These are phyloP conservation scores for Thinopyrum obtusiflorum DNA, from an alignment of 202 grass and related monocot species.

Conservation along the genomic window DNA sequence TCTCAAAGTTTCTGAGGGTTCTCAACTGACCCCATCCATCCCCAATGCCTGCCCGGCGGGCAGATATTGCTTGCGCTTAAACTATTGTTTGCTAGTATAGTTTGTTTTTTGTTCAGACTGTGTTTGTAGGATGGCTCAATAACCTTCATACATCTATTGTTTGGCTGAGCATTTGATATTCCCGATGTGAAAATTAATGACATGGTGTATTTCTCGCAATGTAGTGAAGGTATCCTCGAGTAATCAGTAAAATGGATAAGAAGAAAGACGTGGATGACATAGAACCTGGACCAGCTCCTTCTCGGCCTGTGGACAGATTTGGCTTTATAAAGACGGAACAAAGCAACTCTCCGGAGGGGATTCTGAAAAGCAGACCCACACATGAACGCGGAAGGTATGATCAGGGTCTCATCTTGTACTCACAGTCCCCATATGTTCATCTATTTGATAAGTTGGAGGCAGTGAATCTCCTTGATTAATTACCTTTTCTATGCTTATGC, in stretches of 20 bases:
- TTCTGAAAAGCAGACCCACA: conserved; percentile 47
- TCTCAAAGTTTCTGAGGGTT: neutral
- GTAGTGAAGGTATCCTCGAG: neutral
- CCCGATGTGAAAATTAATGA: neutral
- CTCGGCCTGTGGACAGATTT: conserved; percentile 59
- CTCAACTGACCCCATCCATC: neutral
- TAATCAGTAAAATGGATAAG: conserved; percentile 53
- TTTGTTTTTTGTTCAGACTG: neutral
- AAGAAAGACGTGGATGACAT: conserved; percentile 52
- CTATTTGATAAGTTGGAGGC: neutral
- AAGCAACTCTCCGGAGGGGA: conserved; percentile 43
- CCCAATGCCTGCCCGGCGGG: neutral
- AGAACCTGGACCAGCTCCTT: conserved; percentile 44
- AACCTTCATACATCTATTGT: neutral
- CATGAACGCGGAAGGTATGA: conserved; percentile 62
- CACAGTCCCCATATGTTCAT: neutral
- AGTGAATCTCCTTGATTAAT: conserved; percentile 8
- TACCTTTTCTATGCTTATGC: neutral
- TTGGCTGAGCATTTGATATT: neutral
- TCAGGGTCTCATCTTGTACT: neutral
- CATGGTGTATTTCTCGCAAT: neutral
- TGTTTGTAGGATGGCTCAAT: neutral
- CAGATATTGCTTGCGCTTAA: neutral
- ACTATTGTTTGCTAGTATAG: neutral
- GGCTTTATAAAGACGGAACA: conserved; percentile 74